Base-by-base conservation (phyloP, 2,329 filamentous ascomycete genomes). In the Botrytis pseudocinerea region DNA sequence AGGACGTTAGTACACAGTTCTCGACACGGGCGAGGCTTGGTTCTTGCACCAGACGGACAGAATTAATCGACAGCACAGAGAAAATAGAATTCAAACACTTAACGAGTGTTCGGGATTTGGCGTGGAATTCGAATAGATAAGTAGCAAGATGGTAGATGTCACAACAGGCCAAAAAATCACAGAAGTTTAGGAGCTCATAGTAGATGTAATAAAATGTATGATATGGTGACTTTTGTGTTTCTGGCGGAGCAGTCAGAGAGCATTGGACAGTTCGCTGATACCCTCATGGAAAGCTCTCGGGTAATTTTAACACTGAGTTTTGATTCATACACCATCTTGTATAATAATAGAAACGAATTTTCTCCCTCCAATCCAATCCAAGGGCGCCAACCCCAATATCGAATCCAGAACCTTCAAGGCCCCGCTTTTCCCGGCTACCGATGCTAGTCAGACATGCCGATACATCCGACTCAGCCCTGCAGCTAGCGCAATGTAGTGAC, bases 381-480 rank as follows among this genome's bases (percentile, higher is more conserved):
- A 38, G 38, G 38, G 38, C 38, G 7, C 38, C 38, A 38, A 38
- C 7, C 38, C 38, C 7, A 38, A 38, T 38, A 38, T 25, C 20
- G 48, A 38, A 25, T 25, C 59, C 54, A 57, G 48, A 51, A 51
- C 12, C 54, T 10, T 59, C 18, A 35, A 22, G 28, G 57, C 57
- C 28, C 57, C 35, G 32, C 64, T 48, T 51, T 66, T 66, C n/a
- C 46, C 28, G 2, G 25, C 25, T 51, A 12, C 46, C 25, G 32
- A 40, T 38, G 20, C 44, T 20, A 68, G 25, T 40, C 16, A 10
- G 9, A 22, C 12, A 68, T 28, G 35, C 64, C 64, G 64, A 68
- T 32, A 68, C 51, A 57, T 68, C 64, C 64, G 64, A 28, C 48
- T 68, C 64, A 68, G 64, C 46, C 64, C 48, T 68, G 64, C 16